Base-by-base conservation (phyloP, 257 asterid species). In the Leonotis leonurus region DNA sequence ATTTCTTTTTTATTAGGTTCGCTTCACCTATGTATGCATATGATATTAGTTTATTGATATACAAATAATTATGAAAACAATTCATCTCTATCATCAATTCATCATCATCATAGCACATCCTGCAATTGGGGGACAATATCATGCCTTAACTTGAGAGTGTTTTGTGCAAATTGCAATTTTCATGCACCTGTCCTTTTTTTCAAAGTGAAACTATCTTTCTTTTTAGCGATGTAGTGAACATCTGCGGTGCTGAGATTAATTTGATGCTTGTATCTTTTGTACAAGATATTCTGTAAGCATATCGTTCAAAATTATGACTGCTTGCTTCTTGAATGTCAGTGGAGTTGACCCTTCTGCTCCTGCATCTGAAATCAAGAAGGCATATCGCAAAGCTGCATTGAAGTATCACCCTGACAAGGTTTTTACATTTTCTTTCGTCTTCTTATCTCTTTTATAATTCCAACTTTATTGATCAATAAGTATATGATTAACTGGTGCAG, bases 391-490 rank as follows among this genome's bases (percentile, higher is more conserved):
- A 83, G 94, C 98, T 75, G 98, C 98, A 32, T 86, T 91, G 61
- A 91, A 83, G 61, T 85, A 84, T 82, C 98, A 91, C 60, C 98
- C 98, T 8, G 98, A 91, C 83, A 91, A 91, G 98, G 98, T 91
- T 63, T 67, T 41, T 49, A 11, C 46, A 26, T 22, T 5, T 56
- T 50, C 22, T 16, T 6, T 49, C 64, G 56, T 60, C 77, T 68
- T 56, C 67, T 40, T 60, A 44, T 22, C 12, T 51, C 20, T 59
- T 63, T 11, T 21, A 3, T 55, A 20, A 21, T 58, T 46, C 25
- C 46, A 62, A 35, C 65, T 22, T 17, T n/a, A 24, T 4, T 21
- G 26, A 70, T 66, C 11, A 58, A 44, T 56, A 48, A 61, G 1
- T 9, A 17, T 53, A 20, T 32, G 3, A 53, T 62, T 45, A 14